A percentile compares a stretch with the other conserved stretches of the same genome.
Conservation (phyloP, 2,329 filamentous ascomycete genomes). For the Aureobasidium vineae region DNA sequence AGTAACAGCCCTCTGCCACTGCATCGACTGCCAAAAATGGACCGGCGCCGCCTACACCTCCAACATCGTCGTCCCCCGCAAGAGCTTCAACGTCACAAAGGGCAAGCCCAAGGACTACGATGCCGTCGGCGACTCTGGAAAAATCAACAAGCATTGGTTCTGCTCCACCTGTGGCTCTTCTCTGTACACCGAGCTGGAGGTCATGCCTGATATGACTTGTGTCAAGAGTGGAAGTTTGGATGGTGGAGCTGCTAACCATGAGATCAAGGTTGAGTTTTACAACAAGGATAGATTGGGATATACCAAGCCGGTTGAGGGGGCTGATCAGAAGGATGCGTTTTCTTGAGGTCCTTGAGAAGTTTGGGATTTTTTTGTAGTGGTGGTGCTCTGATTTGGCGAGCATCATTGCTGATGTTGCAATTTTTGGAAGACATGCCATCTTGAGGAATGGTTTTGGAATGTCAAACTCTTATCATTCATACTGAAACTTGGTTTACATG, state of each 20-base stretch:
- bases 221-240: slow-evolving; percentile 56
- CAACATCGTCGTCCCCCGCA: slow-evolving; percentile 53
- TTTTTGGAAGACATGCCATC: not conserved
- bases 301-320: slow-evolving; percentile 44
- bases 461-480: not conserved
- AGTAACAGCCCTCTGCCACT: slow-evolving; percentile 53
- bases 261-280: slow-evolving; percentile 55
- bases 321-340: slow-evolving; percentile 49
- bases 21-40: slow-evolving; percentile 56
- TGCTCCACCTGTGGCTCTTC: slow-evolving; percentile 53
- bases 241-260: slow-evolving; percentile 47
- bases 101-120: slow-evolving; percentile 53
- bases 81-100: slow-evolving; percentile 51
- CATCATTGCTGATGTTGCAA: not conserved
- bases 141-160: slow-evolving; percentile 58
- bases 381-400: not conserved
- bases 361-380: not conserved
- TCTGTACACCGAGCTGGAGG: slow-evolving; percentile 53
- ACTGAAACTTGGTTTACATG: not conserved
- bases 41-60: slow-evolving; percentile 56
- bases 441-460: not conserved
- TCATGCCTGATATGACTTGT: slow-evolving; percentile 52
- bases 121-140: slow-evolving; percentile 50
- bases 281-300: slow-evolving; percentile 52
- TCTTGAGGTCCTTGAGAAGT: slow-evolving; percentile 25